Evolutionary conservation across 306 rosid genomes (phyloP).

Genomic region (Trichosanthes truncata): DNA sequence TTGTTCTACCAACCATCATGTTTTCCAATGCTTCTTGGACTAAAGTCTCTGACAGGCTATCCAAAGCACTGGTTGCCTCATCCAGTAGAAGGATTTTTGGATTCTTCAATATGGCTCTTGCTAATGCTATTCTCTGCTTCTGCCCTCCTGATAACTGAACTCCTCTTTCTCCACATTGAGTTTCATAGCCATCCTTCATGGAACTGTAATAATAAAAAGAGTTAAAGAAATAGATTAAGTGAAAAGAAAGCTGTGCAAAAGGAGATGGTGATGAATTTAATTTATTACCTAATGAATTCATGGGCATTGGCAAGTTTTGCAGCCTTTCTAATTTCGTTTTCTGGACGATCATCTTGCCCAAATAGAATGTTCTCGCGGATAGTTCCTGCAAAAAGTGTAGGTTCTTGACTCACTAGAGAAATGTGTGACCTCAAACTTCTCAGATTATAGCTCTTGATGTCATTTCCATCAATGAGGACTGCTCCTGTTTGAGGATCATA

Average conservation of each 20-base stretch:
- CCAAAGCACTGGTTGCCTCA: constrained; percentile 80
- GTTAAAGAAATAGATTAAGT: not conserved
- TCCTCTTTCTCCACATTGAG: constrained; percentile 75
- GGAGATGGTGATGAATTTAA: not conserved
- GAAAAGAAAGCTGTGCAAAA: not conserved
- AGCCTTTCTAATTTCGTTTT: constrained; percentile 49
- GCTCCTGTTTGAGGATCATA: constrained; percentile 58
- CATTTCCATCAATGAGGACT: constrained; percentile 38
- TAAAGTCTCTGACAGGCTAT: constrained; percentile 54
- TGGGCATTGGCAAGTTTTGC: constrained; percentile 63
- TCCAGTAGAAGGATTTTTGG: constrained; percentile 66
- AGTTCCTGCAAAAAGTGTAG: constrained; percentile 64
- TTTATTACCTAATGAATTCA: constrained; percentile 55
- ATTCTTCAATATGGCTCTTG: constrained; percentile 58
- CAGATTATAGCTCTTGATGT: constrained; percentile 39
- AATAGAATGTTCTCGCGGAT: constrained; percentile 59
- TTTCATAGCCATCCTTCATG: constrained; percentile 61
- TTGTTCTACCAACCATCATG: constrained; percentile 71
- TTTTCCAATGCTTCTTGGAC: constrained; percentile 71
- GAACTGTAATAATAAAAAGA: constrained; percentile 31
- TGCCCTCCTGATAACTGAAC: constrained; percentile 76
- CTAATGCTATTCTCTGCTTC: constrained; percentile 79
- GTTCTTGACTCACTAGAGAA: constrained; percentile 75
- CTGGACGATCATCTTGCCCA: constrained; percentile 45
- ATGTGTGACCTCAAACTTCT: constrained; percentile 55